These are phyloP conservation scores for Sugiyamaella chiloensis DNA, from an alignment of 805 yeast species.

Conservation along the genomic window DNA sequence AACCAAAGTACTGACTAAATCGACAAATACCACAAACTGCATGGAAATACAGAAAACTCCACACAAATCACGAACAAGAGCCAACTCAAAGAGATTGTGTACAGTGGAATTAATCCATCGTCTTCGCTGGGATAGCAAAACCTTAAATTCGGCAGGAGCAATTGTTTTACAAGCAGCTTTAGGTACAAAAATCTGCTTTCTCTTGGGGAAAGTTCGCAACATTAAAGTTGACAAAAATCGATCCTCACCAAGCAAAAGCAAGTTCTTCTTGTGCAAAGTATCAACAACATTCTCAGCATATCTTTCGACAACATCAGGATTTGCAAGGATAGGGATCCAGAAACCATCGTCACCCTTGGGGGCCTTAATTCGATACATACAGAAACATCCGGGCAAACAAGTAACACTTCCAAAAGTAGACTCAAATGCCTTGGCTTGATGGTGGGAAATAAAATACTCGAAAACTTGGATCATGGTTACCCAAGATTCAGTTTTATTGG, in stretches of 20 bases:
- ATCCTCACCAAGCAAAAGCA: slow-evolving; percentile 86
- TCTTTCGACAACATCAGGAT: slow-evolving; percentile 90
- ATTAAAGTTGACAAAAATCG: slow-evolving; percentile 80
- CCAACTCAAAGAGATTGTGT: slow-evolving; percentile 87
- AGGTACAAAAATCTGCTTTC: slow-evolving; percentile 83
- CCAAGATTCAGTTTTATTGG: slow-evolving; percentile 82
- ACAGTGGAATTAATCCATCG: slow-evolving; percentile 97
- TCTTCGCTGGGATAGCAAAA: slow-evolving; percentile 86
- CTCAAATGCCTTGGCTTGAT: slow-evolving; percentile 90
- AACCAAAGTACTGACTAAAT: slow-evolving; percentile 82
- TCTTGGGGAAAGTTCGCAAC: slow-evolving; percentile 84
- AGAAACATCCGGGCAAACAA: slow-evolving; percentile 94
- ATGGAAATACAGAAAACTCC: slow-evolving; percentile 94
- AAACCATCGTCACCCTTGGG: slow-evolving; percentile 64
- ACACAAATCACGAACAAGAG: slow-evolving; percentile 80
- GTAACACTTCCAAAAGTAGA: slow-evolving; percentile 92
- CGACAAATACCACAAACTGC: slow-evolving; percentile 87
- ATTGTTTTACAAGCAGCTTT: slow-evolving; percentile 91
- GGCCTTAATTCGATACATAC: slow-evolving; percentile 86
- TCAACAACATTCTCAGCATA: slow-evolving; percentile 83
- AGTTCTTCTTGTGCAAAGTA: slow-evolving; percentile 81
- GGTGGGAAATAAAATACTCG: slow-evolving; percentile 92
- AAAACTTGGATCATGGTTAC: slow-evolving; percentile 92
- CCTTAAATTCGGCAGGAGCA: slow-evolving; percentile 76
- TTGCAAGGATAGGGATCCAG: slow-evolving; percentile 93